Conservation (phyloP, 2,329 filamentous ascomycete genomes). For the Hymenoscyphus occultus region DNA sequence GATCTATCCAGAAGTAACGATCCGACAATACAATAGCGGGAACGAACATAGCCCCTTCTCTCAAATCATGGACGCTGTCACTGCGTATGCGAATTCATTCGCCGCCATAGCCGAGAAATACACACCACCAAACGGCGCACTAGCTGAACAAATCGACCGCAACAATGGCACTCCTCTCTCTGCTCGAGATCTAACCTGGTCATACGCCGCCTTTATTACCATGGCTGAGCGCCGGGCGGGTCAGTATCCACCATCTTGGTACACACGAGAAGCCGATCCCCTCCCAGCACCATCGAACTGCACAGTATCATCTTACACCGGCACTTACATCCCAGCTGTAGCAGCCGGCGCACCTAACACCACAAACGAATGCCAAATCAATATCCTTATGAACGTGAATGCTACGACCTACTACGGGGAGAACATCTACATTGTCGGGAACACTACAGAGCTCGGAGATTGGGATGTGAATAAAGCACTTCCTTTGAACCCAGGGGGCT, state of each 20-base stretch:
- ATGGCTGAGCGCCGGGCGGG: constrained; percentile 54
- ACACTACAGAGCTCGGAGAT: constrained; percentile 41
- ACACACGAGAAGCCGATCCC: constrained; percentile 40
- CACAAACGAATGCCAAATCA: constrained; percentile 31
- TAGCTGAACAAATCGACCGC: constrained; percentile 66
- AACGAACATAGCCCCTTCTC: constrained; percentile 53
- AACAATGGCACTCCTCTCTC: constrained; percentile 53
- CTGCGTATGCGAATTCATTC: constrained; percentile 59
- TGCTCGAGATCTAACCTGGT: constrained; percentile 69
- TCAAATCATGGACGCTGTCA: constrained; percentile 51
- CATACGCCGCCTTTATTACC: constrained; percentile 67
- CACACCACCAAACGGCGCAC: constrained; percentile 54
- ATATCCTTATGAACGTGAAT: constrained; percentile 46
- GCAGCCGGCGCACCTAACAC: constrained; percentile 43
- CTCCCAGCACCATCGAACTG: constrained; percentile 48
- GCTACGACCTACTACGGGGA: constrained; percentile 48
- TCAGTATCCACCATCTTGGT: constrained; percentile 55
- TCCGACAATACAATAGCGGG: constrained; percentile 62
- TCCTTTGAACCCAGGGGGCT: constrained; percentile 41
- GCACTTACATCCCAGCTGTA: constrained; percentile 45
- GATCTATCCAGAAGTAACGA: constrained; percentile 54
- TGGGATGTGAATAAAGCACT: constrained; percentile 38
- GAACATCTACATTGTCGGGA: constrained; percentile 46
- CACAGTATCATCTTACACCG: constrained; percentile 34
- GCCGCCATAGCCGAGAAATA: constrained; percentile 48